phyloP scores from a whole-genome alignment of 1,139 yeast species.

The Meyerozyma elateridarum region DNA sequence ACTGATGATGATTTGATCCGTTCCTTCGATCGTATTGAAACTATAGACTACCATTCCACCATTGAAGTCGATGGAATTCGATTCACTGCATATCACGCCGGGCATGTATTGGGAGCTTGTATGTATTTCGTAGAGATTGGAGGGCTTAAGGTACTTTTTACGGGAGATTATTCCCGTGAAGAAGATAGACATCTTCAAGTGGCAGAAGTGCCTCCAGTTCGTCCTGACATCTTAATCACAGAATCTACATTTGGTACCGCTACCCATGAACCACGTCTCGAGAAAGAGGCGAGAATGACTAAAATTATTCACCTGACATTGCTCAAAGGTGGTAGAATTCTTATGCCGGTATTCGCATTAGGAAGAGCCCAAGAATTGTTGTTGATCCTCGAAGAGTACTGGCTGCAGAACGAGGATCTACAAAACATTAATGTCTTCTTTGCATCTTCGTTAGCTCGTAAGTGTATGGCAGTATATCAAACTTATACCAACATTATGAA shows the following conservation, averaged over 20 bases:
- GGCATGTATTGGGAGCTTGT: slow-evolving; percentile 98
- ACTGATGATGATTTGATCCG: slow-evolving; percentile 86
- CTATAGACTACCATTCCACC: slow-evolving; percentile 93
- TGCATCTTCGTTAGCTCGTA: slow-evolving; percentile 90
- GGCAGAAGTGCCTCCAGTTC: slow-evolving; percentile 88
- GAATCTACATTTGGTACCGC: slow-evolving; percentile 99
- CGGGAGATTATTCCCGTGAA: slow-evolving; percentile 96
- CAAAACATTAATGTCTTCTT: slow-evolving; percentile 81
- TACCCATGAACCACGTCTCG: slow-evolving; percentile 85
- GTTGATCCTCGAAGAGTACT: slow-evolving; percentile 87
- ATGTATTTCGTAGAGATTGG: slow-evolving; percentile 96
- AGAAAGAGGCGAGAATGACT: slow-evolving; percentile 78
- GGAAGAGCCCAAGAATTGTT: slow-evolving; percentile 95
- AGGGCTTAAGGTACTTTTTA: slow-evolving; percentile 80
- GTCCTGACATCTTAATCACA: slow-evolving; percentile 86
- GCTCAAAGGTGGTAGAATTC: slow-evolving; percentile 83
- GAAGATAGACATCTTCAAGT: slow-evolving; percentile 92
- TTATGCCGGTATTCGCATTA: slow-evolving; percentile 91
- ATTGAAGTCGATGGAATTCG: slow-evolving; percentile 90
- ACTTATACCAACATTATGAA: slow-evolving; percentile 97
- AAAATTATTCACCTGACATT: slow-evolving; percentile 80
- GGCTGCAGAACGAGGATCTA: slow-evolving; percentile 80
- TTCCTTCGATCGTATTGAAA: slow-evolving; percentile 86
- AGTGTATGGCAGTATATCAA: slow-evolving; percentile 96
- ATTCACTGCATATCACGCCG: slow-evolving; percentile 98